Percentiles rank a stretch among this genome's conserved stretches.
phyloP scores from a whole-genome alignment of 306 rosid genomes.

The Prunus salicina region DNA sequence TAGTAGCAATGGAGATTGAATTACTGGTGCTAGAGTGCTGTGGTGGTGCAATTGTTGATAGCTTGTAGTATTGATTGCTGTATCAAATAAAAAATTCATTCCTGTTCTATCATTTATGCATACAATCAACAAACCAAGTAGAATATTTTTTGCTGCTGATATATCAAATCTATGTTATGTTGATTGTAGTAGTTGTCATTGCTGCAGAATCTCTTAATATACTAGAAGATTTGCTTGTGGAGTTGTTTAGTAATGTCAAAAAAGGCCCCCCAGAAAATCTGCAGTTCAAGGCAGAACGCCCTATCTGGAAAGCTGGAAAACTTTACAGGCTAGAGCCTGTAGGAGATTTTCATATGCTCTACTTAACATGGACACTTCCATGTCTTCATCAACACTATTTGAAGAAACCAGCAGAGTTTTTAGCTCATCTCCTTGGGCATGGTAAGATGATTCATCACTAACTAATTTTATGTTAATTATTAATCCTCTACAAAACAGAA shows the following conservation, averaged over 20 bases:
- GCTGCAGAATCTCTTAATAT: constrained; percentile 81
- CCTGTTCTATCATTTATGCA: neutral
- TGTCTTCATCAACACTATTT: constrained; percentile 65
- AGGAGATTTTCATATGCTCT: constrained; percentile 78
- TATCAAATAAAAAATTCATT: neutral
- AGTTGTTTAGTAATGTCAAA: constrained; percentile 63
- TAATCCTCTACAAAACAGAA: neutral
- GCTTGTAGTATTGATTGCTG: neutral
- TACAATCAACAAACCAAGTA: neutral
- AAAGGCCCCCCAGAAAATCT: constrained; percentile 59
- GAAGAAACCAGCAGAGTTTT: constrained; percentile 89
- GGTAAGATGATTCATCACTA: constrained; percentile 52
- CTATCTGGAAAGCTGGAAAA: constrained; percentile 84
- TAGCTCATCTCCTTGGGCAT: constrained; percentile 95
- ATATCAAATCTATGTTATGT: neutral
- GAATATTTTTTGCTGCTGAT: neutral
- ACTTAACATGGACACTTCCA: constrained; percentile 84
- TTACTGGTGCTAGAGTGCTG: neutral
- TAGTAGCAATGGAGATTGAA: neutral
- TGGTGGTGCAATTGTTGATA: neutral
- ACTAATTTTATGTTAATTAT: neutral
- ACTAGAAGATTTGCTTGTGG: constrained; percentile 85
- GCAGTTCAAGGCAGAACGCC: constrained; percentile 58
- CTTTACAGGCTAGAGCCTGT: constrained; percentile 83
- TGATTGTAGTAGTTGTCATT: constrained; percentile 19